Base-by-base conservation (phyloP, 371 early-diverging fungal species). In the Mortierella sp. region DNA sequence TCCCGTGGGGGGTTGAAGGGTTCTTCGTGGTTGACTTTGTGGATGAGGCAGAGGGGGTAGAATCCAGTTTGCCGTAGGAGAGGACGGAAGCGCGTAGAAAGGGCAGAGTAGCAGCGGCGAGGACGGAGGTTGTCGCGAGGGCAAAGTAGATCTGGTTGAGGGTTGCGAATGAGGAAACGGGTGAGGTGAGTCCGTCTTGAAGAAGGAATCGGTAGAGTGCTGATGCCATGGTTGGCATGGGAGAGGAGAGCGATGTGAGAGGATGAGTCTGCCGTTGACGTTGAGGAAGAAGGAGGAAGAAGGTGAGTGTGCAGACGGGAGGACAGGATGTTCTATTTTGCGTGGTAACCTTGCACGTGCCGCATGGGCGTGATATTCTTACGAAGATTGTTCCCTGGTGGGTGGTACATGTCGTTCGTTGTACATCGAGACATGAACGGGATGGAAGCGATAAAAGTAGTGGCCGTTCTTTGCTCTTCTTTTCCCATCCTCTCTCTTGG, bases 61-160 rank as follows among this genome's bases (percentile, higher is more conserved):
- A 35, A 70, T 85, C 82, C 11, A 85, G 80, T 77, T 85, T 85
- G 16, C 86, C 86, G 65, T 85, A 85, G 72, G 74, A 49, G 35
- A 85, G 82, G 27, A 85, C 77, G 1, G 86, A 79, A 14, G 74
- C 76, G 12, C 77, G 73, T 24, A 85, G 48, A 48, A 49, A 21
- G 4, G 82, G 86, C 6, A 85, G 44, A 21, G 79, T 82, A 11
- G 77, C 86, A 24, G 75, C 70, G 3, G 49, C 35, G 35, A 81
- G 16, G 24, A 73, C 86, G 27, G 35, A 24, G 3, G 79, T 68
- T 44, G 71, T 75, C 68, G 79, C 75, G 77, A 81, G 38, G 46
- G 70, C 60, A 60, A 72, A 82, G 73, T 82, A 85, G 48, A 76
- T 29, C 48, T 77, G 79, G 71, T 79, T 82, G 18, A 85, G 82